A percentile compares a stretch with the other conserved stretches of the same genome.
Evolutionary conservation across 1,284 basidiomycete genomes (phyloP).

Genomic region (Coniferiporia weirii): DNA sequence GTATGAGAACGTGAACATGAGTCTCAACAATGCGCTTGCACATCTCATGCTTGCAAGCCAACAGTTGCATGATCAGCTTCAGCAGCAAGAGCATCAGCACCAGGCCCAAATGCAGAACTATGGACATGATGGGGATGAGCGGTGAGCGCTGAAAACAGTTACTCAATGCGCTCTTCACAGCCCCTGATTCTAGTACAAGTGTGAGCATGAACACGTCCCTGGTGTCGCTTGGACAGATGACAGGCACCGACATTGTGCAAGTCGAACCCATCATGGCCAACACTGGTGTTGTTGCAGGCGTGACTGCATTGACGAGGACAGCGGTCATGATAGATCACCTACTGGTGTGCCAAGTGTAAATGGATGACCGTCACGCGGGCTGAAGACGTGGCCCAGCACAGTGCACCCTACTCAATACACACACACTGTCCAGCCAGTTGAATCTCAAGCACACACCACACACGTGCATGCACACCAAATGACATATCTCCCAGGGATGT

Average conservation of each 20-base stretch:
- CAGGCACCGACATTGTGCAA: background rate
- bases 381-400: constrained; percentile 11
- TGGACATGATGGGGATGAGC: constrained; percentile 3
- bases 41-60: background rate
- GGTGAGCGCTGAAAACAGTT: constrained; percentile 15
- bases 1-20: constrained; percentile 2
- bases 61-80: background rate
- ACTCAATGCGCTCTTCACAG: constrained; percentile 13
- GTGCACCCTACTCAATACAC: background rate
- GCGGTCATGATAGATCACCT: background rate
- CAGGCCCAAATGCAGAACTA: background rate
- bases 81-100: background rate
- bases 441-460: background rate
- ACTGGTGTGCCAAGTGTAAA: constrained; percentile 13
- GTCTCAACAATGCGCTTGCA: constrained; percentile 9
- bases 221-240: background rate
- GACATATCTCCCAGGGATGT: background rate
- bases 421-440: background rate
- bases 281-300: background rate
- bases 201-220: background rate
- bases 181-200: background rate
- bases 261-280: background rate
- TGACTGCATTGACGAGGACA: background rate
- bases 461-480: background rate
- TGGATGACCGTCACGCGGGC: constrained; percentile 13